Evolutionary conservation across 495 filamentous ascomycete genomes (phyloP), one percentile per base, ranked within the genome.

Genomic region (Articulospora tetracladia): DNA sequence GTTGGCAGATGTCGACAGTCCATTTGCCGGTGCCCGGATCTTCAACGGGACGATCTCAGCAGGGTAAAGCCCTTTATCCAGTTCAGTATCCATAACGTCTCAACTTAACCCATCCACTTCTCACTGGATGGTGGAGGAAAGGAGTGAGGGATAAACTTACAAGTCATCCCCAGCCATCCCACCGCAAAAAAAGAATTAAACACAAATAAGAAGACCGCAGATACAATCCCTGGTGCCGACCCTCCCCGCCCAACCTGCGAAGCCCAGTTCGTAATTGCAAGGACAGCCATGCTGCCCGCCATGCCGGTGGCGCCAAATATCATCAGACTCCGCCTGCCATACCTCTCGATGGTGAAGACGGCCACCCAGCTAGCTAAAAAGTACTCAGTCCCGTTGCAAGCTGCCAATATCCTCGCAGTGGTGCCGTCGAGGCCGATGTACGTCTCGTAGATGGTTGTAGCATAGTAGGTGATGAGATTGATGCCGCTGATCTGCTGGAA

Each of bases 401-500:
- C 89, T 10, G 88, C 82, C n/a, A 92, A 76, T 20, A 92, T 76
- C 34, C 86, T 81, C 1, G 88, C 81, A 26, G 68, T 68, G 13
- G 63, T 62, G 36, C 77, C 74, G 47, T 71, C 74, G 27, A 90
- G 77, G 1, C 78, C 76, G 25, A 84, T 77, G 48, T 83, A 77
- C 32, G 77, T 47, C 48, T 83, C 69, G 62, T 88, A 83, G 51
- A 92, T 83, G 3, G 83, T 82, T 6, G 87, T 77, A 1, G 86
- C 80, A 58, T 92, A 92, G 67, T 90, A 89, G 0, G 86, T 88
- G 62, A 91, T 86, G 19, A 92, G 65, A 62, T 91, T 91, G 65
- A 92, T 90, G 23, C 90, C 90, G n/a, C 78, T 81, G 28, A 90
- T 84, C 61, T 92, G 88, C 65, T 91, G 88, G 73, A 90, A 62